A percentile compares a stretch with the other conserved stretches of the same genome.
phyloP scores from a whole-genome alignment of 768 basidiomycete genomes.

The Naganishia antarctica region DNA sequence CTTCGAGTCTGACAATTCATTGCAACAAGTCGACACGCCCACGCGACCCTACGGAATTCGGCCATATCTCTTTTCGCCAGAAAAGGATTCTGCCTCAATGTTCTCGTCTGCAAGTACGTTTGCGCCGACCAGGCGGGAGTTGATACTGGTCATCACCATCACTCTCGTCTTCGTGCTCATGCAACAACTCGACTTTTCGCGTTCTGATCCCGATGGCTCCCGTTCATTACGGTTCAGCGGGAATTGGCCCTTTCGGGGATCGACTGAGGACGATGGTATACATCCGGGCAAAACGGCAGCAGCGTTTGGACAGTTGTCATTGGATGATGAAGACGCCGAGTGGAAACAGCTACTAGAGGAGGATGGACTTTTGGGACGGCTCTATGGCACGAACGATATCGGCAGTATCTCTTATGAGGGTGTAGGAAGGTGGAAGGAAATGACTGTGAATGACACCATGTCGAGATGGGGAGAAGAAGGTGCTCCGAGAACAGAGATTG shows the following conservation, averaged over 20 bases:
- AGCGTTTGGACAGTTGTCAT: not conserved
- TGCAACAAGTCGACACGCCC: constrained; percentile 5
- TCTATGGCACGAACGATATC: constrained; percentile 34
- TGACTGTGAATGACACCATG: constrained; percentile 41
- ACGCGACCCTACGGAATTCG: too few relatives aligned
- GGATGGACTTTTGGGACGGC: constrained; percentile 22
- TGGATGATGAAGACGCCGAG: constrained; percentile 10
- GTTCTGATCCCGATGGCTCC: constrained; percentile 31
- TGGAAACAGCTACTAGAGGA: constrained; percentile 16
- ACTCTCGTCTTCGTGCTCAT: constrained; percentile 64
- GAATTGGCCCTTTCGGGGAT: not conserved
- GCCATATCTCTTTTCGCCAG: not conserved
- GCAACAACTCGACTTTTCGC: constrained; percentile 67
- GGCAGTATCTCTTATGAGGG: constrained; percentile 22
- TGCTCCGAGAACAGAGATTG: constrained; percentile 56
- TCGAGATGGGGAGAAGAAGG: constrained; percentile 39
- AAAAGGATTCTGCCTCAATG: not conserved
- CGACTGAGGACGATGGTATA: constrained; percentile 24
- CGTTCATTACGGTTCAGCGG: constrained; percentile 29
- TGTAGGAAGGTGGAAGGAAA: constrained; percentile 30
- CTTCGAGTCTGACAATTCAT: not conserved
- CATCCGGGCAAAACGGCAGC: constrained; percentile 17
- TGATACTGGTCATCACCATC: constrained; percentile 64
- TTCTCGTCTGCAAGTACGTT: not conserved
- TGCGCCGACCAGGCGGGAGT: constrained; percentile 65